Conservation (phyloP, 176 grass and related monocot genomes). For the Zoysia pacifica region DNA sequence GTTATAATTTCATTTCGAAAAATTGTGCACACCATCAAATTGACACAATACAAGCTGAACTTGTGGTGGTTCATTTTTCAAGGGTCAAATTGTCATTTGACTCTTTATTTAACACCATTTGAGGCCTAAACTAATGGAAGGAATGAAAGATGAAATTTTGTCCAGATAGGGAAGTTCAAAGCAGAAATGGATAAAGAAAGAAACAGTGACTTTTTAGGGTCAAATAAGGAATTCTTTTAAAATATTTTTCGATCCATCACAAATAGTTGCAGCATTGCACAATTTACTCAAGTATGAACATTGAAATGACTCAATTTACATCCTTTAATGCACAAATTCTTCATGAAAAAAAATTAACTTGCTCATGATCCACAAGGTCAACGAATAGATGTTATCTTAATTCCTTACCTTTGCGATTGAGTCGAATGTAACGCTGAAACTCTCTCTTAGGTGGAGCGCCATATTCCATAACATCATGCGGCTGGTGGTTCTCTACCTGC, state of each 20-base stretch:
- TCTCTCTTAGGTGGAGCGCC: constrained; percentile 40
- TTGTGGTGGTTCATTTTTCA: too few species aligned
- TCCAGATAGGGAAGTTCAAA: too few species aligned
- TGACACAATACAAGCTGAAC: too few species aligned
- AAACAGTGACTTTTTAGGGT: not conserved
- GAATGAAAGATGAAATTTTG: too few species aligned
- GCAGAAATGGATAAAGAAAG: too few species aligned
- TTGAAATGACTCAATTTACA: not conserved
- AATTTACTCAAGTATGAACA: not conserved
- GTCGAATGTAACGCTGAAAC: constrained; percentile 77
- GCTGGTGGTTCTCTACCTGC: constrained; percentile 72
- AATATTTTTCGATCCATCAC: too few species aligned
- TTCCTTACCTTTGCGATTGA: constrained; percentile 51
- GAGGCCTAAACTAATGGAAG: too few species aligned
- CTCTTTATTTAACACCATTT: too few species aligned
- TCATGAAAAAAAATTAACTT: not conserved
- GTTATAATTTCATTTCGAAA: too few species aligned
- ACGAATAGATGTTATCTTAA: not conserved
- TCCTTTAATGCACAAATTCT: not conserved
- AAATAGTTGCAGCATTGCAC: too few species aligned
- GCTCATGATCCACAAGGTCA: not conserved
- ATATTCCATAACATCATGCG: constrained; percentile 60
- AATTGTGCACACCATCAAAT: too few species aligned
- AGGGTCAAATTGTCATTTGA: too few species aligned
- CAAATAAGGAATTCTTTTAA: not conserved